Evolutionary conservation across 371 early-diverging fungal genomes (phyloP).

Genomic region (Mortierella polycephala): DNA sequence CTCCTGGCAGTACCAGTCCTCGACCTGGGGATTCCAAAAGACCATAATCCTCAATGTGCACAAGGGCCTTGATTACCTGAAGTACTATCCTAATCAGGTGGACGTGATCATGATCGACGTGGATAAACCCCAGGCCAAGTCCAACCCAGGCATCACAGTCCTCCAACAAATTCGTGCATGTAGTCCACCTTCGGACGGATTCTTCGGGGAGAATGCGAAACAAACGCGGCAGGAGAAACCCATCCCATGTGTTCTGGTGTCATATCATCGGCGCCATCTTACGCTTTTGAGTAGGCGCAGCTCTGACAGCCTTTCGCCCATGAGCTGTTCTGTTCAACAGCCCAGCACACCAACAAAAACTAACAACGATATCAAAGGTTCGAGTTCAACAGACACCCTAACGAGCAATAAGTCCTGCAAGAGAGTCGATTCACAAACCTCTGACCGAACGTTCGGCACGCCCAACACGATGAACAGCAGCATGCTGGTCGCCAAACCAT

Average conservation of each 20-base stretch:
- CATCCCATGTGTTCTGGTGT: constrained; percentile 33
- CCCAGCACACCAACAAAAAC: not conserved
- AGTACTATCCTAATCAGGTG: constrained; percentile 5
- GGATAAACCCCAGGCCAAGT: constrained; percentile 20
- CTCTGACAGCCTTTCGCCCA: not conserved
- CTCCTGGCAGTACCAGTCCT: constrained; percentile 29
- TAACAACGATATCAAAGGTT: not conserved
- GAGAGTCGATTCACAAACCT: not conserved
- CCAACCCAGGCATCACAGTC: constrained; percentile 22
- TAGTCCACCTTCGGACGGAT: too few relatives aligned
- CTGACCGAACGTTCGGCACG: not conserved
- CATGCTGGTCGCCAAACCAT: constrained; percentile 23
- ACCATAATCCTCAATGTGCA: constrained; percentile 19
- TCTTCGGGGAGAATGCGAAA: too few relatives aligned
- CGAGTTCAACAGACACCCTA: constrained; percentile 4
- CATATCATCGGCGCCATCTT: constrained; percentile 22
- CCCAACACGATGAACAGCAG: constrained; percentile 35
- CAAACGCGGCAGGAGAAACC: constrained; percentile 9
- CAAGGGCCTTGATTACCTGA: constrained; percentile 25
- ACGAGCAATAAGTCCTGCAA: not conserved
- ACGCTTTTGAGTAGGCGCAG: not conserved
- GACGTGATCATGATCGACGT: constrained; percentile 34
- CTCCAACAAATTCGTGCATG: constrained; percentile 27
- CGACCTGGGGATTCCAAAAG: constrained; percentile 42
- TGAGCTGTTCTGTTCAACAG: not conserved